phyloP scores from a whole-genome alignment of 768 basidiomycete species.

The Mycena albidolilacea region DNA sequence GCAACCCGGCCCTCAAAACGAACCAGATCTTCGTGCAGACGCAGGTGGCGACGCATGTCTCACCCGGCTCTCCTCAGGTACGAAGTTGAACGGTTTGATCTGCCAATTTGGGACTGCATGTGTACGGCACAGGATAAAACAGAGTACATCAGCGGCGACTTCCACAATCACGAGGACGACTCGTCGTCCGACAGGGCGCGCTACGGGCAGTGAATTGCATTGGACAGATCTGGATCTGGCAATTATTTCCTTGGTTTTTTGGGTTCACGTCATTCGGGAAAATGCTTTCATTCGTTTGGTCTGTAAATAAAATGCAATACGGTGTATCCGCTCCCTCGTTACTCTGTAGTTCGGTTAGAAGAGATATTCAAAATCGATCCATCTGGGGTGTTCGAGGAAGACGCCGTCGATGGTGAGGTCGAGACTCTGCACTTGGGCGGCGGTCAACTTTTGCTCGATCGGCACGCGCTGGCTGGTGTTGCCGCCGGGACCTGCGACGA shows the following conservation, averaged over 20 bases:
- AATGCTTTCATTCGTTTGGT: neutral
- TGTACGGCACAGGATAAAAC: neutral
- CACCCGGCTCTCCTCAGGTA: neutral
- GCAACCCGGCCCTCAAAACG: neutral
- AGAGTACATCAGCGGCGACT: neutral
- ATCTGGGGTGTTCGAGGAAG: slow-evolving; percentile 64
- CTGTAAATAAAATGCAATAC: neutral
- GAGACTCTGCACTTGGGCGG: slow-evolving; percentile 53
- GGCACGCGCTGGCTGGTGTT: slow-evolving; percentile 59
- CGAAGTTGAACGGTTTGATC: neutral
- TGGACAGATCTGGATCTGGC: too few relatives aligned
- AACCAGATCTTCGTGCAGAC: slow-evolving; percentile 33
- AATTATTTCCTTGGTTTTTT: neutral
- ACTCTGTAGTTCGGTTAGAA: slow-evolving; percentile 41
- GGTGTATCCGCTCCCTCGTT: too few relatives aligned
- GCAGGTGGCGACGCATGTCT: slow-evolving; percentile 27
- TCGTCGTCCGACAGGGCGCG: slow-evolving; percentile 2
- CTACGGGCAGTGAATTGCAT: neutral
- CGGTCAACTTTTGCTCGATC: slow-evolving; percentile 63
- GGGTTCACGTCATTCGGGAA: too few relatives aligned
- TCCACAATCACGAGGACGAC: neutral
- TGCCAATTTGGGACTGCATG: neutral
- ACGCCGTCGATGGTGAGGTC: slow-evolving; percentile 66
- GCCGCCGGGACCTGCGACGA: slow-evolving; percentile 68
- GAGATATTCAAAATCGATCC: slow-evolving; percentile 70